Base-by-base conservation (phyloP, 768 basidiomycete genomes). In the Serendipita sp. region DNA sequence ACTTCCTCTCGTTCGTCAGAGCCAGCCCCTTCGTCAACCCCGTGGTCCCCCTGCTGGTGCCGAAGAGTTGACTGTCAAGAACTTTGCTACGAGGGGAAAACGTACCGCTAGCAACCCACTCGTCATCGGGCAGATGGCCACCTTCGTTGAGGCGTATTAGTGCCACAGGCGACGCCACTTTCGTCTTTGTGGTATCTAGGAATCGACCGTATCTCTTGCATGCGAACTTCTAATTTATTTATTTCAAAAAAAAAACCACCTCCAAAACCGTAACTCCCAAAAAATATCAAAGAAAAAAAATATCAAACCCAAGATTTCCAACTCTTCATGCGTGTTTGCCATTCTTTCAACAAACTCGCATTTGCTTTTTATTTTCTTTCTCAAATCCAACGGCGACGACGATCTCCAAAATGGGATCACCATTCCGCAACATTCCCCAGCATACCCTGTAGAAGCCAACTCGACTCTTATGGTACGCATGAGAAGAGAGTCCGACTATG, bases 61-160 rank as follows among this genome's bases (percentile, higher is more conserved):
- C 68, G 90, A 92, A 71, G 90, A 92, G 72, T 82, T 92, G 60
- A 85, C 86, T 18, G 86, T 88, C 48, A 86, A 88, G 80, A 92
- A 92, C 73, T 92, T 92, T 77, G 90, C 90, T 4, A 84, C 85
- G 44, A 83, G 90, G 70, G 86, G 89, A 75, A 81, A 89, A 74
- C 83, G 88, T 70, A 83, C 87, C 78, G 89, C 90, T 18, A 87
- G 91, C 66, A 88, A 86, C 38, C 88, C 89, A 32, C 76, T 91
- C 62, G 86, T 85, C 64, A 81, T 86, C 71, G 78, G 89, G 68
- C 88, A 88, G 73, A 32, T 64, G 36, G 62, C 66, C 34, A 52
- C 66, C 5, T 75, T 81, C 68, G 80, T 89, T 69, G 86, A 87
- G 73, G 85, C 80, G 38, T 51, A 41, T 41, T 41, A 41, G 13